These are phyloP conservation scores for Petunia secreta DNA, from an alignment of 257 asterid genomes.

Conservation along the genomic window DNA sequence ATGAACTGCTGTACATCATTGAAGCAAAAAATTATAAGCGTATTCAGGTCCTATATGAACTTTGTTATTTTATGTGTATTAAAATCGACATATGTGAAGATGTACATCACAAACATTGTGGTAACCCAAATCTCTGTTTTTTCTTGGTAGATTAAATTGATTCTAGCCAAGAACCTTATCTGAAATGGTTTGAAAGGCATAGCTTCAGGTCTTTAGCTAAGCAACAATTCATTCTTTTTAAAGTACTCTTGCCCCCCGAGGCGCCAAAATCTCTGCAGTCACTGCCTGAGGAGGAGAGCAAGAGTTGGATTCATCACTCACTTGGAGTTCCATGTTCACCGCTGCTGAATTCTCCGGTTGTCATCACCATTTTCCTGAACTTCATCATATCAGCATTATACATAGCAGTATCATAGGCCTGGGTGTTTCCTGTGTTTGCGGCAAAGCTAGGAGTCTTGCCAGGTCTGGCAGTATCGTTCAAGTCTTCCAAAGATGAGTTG, in stretches of 20 bases:
- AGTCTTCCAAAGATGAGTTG: slow-evolving; percentile 72
- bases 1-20: slow-evolving; percentile 19
- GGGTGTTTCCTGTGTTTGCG: slow-evolving; percentile 23
- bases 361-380: slow-evolving; percentile 78
- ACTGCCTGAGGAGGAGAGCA: slow-evolving; percentile 10
- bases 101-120: slow-evolving; percentile 14
- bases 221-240: background rate
- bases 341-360: slow-evolving; percentile 55
- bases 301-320: slow-evolving; percentile 2
- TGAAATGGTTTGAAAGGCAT: background rate
- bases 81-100: slow-evolving; percentile 7
- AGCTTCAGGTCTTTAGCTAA: background rate
- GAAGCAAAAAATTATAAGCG: slow-evolving; percentile 3
- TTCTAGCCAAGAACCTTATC: background rate
- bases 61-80: background rate
- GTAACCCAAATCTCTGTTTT: background rate
- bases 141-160: background rate
- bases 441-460: slow-evolving; percentile 41
- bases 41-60: background rate
- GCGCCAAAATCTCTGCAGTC: background rate
- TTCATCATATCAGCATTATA: slow-evolving; percentile 91
- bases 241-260: background rate
- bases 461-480: slow-evolving; percentile 55
- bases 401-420: slow-evolving; percentile 67
- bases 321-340: slow-evolving; percentile 51